phyloP scores from a whole-genome alignment of 768 basidiomycete species.

The Podaxis mareebaensis region DNA sequence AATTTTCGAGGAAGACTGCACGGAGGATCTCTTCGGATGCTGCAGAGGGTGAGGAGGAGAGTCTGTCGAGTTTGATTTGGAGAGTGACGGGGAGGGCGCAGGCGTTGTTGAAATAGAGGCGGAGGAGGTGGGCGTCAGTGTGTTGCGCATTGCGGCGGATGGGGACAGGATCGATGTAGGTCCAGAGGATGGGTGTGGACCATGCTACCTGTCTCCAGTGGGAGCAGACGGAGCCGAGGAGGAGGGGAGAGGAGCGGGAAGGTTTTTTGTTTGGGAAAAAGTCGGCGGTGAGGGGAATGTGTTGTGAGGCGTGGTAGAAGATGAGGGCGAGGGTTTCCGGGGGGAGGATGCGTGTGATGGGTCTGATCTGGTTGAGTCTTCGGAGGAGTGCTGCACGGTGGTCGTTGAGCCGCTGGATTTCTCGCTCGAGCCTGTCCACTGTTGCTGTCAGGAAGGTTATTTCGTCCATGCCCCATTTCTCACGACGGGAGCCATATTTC shows the following conservation, averaged over 20 bases:
- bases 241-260: background rate
- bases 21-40: conserved; percentile 12
- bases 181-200: conserved; percentile 6
- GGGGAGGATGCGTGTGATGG: conserved; percentile 6
- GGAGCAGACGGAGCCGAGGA: conserved; percentile 8
- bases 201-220: conserved; percentile 7
- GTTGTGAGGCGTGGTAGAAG: background rate
- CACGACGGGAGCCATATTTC: too few species aligned
- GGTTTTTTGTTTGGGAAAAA: background rate
- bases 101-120: conserved; percentile 13
- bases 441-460: conserved; percentile 6
- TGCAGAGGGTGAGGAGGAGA: conserved; percentile 5
- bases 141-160: conserved; percentile 1
- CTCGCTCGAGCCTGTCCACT: background rate
- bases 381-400: conserved; percentile 9
- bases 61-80: conserved; percentile 14
- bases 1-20: conserved; percentile 1
- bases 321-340: conserved; percentile 13
- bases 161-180: background rate
- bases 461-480: conserved; percentile 1
- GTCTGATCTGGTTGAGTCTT: conserved; percentile 4
- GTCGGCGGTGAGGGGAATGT: background rate
- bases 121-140: conserved; percentile 9
- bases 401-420: conserved; percentile 2
- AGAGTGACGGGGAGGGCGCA: conserved; percentile 10